These are phyloP conservation scores for Pelargonium fulgidum DNA, from an alignment of 441 rosid species.

Conservation along the genomic window DNA sequence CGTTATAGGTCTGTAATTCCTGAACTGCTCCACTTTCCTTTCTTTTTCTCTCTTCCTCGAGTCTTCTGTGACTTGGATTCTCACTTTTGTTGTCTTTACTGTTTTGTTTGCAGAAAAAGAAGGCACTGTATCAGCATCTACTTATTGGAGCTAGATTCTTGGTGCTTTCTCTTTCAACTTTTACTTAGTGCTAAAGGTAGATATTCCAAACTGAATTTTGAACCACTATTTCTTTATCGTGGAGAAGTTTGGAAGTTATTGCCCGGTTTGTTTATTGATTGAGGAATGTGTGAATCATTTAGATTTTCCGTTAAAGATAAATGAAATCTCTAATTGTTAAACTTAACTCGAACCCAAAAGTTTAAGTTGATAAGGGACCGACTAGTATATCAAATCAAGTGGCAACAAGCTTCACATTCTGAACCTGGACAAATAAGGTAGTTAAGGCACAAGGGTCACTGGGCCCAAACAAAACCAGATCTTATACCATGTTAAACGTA, in stretches of 20 bases:
- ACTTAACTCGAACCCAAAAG: no score
- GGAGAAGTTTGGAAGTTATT: not conserved
- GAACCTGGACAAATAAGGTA: no score
- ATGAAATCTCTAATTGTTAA: no score
- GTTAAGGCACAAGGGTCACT: no score
- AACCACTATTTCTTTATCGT: not conserved
- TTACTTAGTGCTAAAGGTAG: conserved; percentile 5
- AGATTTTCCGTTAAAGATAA: no score
- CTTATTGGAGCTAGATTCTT: not conserved
- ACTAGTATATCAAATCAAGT: no score
- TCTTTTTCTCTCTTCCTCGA: not conserved
- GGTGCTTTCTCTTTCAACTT: not conserved
- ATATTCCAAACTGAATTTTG: not conserved
- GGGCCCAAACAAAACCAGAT: no score
- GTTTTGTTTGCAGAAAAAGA: not conserved
- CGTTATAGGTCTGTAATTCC: not conserved
- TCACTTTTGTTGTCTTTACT: not conserved
- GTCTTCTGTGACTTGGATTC: not conserved
- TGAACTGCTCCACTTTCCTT: not conserved
- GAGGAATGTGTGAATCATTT: no score
- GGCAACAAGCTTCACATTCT: no score
- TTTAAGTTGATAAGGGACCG: no score
- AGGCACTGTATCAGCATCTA: not conserved
- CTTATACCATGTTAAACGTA: no score
- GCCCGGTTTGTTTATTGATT: not conserved